phyloP scores from a whole-genome alignment of 1,284 basidiomycete species.

The Heterobasidion occidentale region DNA sequence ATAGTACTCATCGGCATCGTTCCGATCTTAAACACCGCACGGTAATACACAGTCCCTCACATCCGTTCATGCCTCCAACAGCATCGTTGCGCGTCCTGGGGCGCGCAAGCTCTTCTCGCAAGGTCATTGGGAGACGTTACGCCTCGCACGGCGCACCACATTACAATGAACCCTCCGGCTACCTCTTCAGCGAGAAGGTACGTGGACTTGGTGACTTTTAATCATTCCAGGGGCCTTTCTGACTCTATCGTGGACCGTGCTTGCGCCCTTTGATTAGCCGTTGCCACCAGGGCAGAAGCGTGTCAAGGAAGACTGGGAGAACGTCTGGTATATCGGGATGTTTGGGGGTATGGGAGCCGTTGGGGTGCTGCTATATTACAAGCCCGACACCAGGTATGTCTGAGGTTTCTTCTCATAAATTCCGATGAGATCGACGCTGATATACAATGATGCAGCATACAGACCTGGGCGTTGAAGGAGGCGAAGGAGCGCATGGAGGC shows the following conservation, averaged over 20 bases:
- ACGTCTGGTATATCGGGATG: constrained; percentile 85
- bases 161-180: constrained; percentile 85
- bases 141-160: constrained; percentile 61
- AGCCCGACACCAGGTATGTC: constrained; percentile 89
- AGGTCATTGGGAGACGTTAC: constrained; percentile 33
- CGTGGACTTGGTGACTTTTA: constrained; percentile 12
- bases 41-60: too few relatives aligned
- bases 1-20: too few relatives aligned
- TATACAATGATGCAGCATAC: constrained; percentile 46
- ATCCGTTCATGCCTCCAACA: background rate
- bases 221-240: background rate
- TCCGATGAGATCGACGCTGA: too few relatives aligned
- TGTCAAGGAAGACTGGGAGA: constrained; percentile 84
- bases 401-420: background rate
- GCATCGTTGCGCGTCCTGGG: constrained; percentile 6
- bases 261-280: constrained; percentile 36
- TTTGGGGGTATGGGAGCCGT: constrained; percentile 82
- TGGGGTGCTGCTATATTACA: constrained; percentile 79
- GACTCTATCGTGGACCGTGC: too few relatives aligned
- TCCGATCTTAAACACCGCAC: too few relatives aligned
- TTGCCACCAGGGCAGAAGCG: constrained; percentile 76
- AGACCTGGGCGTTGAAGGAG: constrained; percentile 85
- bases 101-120: constrained; percentile 3
- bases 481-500: constrained; percentile 86
- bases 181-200: constrained; percentile 87